Base-by-base conservation (phyloP, 495 filamentous ascomycete species). In the Xanthoparmelia taractica region DNA sequence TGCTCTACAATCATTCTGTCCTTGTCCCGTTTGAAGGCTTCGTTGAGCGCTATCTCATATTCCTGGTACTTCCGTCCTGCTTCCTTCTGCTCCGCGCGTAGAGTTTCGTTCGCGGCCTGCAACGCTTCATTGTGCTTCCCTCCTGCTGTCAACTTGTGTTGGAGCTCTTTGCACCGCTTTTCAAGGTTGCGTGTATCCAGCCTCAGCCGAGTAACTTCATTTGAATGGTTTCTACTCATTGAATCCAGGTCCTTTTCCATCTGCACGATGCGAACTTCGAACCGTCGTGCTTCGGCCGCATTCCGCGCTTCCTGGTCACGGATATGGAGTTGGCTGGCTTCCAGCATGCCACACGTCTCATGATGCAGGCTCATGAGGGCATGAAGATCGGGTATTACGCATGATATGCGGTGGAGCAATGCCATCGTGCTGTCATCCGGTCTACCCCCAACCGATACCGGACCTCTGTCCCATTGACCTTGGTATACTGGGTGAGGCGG, bases 121-220 rank as follows among this genome's bases (percentile, higher is more conserved):
- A 83, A 72, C 67, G 81, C 74, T 57, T 77, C 72, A 54, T 76
- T 77, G 34, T 70, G 69, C 59, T 74, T 77, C 57, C 78, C 76
- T 8, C 76, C 76, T 20, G 66, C 68, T 10, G 69, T 69, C 25
- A 80, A 58, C 36, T 65, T 75, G 34, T 80, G 74, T 64, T 79
- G 73, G 11, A 84, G 71, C 43, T 83, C 79, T 34, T 77, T 79
- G 31, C 84, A 74, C 68, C 80, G 78, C 43, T 80, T 80, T 54
- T 83, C 80, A 25, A 86, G 69, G 61, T 84, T 81, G 31, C 76
- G 77, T 8, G 88, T 74, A 69, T 88, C 85, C 37, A 78, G 72
- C 17, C 78, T 80, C 7, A 83, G 71, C 56, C 80, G 77, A 43
- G 75, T 78, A 45, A 73, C 77, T 65, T 83, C 78, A 29, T 73